A percentile compares a stretch with the other conserved stretches of the same genome.
Conservation (phyloP, 2,329 filamentous ascomycete genomes). For the Cytospora piceicola region DNA sequence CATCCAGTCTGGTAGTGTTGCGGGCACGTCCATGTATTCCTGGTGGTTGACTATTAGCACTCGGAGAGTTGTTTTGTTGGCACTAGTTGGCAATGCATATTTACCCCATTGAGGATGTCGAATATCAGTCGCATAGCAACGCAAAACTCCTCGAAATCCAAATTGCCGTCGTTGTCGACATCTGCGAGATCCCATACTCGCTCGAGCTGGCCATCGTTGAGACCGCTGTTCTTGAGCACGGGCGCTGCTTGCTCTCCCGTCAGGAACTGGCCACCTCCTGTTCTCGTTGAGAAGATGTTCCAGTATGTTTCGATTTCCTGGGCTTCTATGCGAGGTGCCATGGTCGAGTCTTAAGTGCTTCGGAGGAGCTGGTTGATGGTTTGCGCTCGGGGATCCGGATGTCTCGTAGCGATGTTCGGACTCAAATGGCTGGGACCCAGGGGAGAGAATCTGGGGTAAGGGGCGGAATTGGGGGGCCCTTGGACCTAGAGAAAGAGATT, state of each 20-base stretch:
- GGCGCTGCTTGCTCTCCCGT: constrained; percentile 66
- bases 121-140: constrained; percentile 98
- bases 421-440: not conserved
- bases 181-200: constrained; percentile 96
- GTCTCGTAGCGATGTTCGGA: not conserved
- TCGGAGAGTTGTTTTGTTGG: not conserved
- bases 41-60: constrained; percentile 41
- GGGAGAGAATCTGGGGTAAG: not conserved
- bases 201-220: constrained; percentile 81
- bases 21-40: constrained; percentile 91
- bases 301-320: constrained; percentile 68
- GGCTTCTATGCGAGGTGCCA: constrained; percentile 65
- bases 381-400: constrained; percentile 5
- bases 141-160: constrained; percentile 99
- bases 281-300: constrained; percentile 65
- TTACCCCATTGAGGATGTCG: constrained; percentile 92
- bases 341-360: constrained; percentile 36
- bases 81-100: constrained; percentile 28
- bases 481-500: not conserved
- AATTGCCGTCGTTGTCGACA: constrained; percentile 93
- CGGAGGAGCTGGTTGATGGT: constrained; percentile 10
- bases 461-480: not conserved
- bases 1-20: constrained; percentile 88
- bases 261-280: constrained; percentile 62
- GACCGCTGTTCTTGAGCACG: constrained; percentile 65